Evolutionary conservation across 2,329 filamentous ascomycete species (phyloP).

Genomic region (Pseudopyrenochaeta lycopersici): DNA sequence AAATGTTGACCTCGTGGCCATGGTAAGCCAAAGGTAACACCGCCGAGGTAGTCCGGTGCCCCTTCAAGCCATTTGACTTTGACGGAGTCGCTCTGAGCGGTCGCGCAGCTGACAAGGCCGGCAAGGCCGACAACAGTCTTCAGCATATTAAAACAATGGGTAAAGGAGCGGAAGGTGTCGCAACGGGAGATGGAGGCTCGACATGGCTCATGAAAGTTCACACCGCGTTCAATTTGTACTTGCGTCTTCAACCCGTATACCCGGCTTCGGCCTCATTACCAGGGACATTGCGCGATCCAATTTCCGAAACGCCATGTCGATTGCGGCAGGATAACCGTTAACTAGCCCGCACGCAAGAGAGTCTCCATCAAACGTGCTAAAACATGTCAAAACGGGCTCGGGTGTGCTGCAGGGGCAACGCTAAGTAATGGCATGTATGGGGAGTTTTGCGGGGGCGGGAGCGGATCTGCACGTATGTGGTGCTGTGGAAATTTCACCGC

Average conservation of each 20-base stretch:
- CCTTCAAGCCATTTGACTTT: slow-evolving; percentile 45
- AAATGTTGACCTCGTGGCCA: slow-evolving; percentile 50
- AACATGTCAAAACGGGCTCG: slow-evolving; percentile 3
- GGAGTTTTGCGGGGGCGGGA: slow-evolving; percentile 16
- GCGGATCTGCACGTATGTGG: slow-evolving; percentile 12
- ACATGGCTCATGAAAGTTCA: not conserved
- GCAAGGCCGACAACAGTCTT: slow-evolving; percentile 21
- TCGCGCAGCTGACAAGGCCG: slow-evolving; percentile 21
- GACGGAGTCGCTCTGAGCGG: slow-evolving; percentile 27
- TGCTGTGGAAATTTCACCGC: slow-evolving; percentile 18
- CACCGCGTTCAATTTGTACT: slow-evolving; percentile 16
- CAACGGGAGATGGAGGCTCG: slow-evolving; percentile 2
- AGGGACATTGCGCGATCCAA: slow-evolving; percentile 18
- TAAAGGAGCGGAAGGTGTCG: slow-evolving; percentile 8
- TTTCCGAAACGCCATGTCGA: slow-evolving; percentile 20
- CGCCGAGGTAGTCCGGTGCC: slow-evolving; percentile 36
- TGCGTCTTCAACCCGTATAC: slow-evolving; percentile 5
- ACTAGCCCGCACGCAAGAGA: slow-evolving; percentile 20
- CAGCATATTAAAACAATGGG: slow-evolving; percentile 18
- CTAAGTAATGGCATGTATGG: slow-evolving; percentile 1
- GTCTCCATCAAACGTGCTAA: slow-evolving; percentile 17
- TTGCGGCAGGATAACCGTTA: slow-evolving; percentile 19
- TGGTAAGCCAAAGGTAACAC: slow-evolving; percentile 52
- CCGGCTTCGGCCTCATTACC: slow-evolving; percentile 14
- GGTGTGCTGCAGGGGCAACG: slow-evolving; percentile 16